These are phyloP conservation scores for Sicyos edulis DNA, from an alignment of 306 rosid species.

Conservation along the genomic window DNA sequence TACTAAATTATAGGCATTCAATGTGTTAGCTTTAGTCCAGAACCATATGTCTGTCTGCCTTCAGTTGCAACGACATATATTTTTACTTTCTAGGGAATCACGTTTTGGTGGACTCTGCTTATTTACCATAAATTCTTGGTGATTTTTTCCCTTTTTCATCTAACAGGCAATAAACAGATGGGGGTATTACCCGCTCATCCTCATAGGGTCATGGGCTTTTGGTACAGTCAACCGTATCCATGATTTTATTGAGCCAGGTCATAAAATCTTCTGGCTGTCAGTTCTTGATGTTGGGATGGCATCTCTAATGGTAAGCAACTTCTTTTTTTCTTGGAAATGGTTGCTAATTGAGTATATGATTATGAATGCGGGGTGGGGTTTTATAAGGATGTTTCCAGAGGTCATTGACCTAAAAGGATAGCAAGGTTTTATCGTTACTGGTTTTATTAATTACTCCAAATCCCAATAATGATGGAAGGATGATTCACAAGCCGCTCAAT, in stretches of 20 bases:
- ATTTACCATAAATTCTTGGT: neutral
- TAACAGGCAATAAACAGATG: slow-evolving; percentile 82
- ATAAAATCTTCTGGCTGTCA: slow-evolving; percentile 87
- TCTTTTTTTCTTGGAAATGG: neutral
- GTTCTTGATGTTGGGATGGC: slow-evolving; percentile 90
- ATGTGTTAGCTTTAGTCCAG: neutral
- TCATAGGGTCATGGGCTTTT: slow-evolving; percentile 90
- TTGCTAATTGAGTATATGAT: neutral
- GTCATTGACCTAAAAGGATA: neutral
- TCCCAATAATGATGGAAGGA: neutral
- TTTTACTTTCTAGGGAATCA: neutral
- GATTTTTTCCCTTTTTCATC: neutral
- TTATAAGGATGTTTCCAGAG: neutral
- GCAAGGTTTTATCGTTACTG: neutral
- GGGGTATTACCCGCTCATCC: slow-evolving; percentile 96
- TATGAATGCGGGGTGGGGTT: neutral
- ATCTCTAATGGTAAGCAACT: slow-evolving; percentile 68
- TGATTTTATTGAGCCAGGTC: slow-evolving; percentile 83
- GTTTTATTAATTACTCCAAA: neutral
- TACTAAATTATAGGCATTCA: slow-evolving; percentile 4
- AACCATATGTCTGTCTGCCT: neutral
- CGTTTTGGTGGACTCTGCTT: neutral
- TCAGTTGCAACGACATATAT: neutral
- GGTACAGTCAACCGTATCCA: slow-evolving; percentile 90
- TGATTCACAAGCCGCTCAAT: neutral